Evolutionary conservation across 2,329 filamentous ascomycete genomes (phyloP).

Genomic region (Colletotrichum sansevieriae): DNA sequence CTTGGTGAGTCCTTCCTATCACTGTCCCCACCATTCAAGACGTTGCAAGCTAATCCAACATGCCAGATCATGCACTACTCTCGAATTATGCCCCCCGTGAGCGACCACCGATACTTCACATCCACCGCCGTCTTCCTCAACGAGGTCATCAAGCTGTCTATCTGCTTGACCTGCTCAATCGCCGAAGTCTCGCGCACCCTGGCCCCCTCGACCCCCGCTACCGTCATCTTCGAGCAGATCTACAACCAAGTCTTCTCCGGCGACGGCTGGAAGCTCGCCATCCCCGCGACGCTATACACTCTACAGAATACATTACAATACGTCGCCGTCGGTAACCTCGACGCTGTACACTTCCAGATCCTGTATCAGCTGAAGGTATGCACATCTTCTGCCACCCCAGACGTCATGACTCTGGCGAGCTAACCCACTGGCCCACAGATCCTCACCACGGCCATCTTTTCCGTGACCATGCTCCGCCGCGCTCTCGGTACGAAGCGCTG

Average conservation of each 20-base stretch:
- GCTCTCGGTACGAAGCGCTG: slow-evolving; percentile 80
- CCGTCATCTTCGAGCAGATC: slow-evolving; percentile 83
- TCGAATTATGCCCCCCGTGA: slow-evolving; percentile 86
- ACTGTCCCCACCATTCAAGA: not conserved
- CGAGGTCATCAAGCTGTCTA: slow-evolving; percentile 89
- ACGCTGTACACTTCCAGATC: slow-evolving; percentile 93
- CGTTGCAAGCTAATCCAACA: slow-evolving; percentile 24
- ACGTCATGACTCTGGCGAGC: not conserved
- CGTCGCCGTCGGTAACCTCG: slow-evolving; percentile 88
- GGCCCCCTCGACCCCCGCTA: slow-evolving; percentile 83
- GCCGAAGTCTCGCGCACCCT: slow-evolving; percentile 86
- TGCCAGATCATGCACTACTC: slow-evolving; percentile 92
- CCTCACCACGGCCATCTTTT: slow-evolving; percentile 89
- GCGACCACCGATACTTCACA: slow-evolving; percentile 89
- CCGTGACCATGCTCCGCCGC: slow-evolving; percentile 80
- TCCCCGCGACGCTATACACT: slow-evolving; percentile 90
- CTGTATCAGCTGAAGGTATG: slow-evolving; percentile 90
- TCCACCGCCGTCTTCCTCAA: slow-evolving; percentile 95
- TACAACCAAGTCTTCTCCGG: slow-evolving; percentile 85
- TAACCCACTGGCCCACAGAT: slow-evolving; percentile 64
- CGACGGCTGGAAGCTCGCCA: slow-evolving; percentile 94
- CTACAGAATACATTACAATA: slow-evolving; percentile 96
- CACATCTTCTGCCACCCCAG: slow-evolving; percentile 7
- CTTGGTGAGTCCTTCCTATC: slow-evolving; percentile 61
- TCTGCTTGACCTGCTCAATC: slow-evolving; percentile 88